Conservation (phyloP, 352 stramenopile genomes). For the Globisporangium barbulae region DNA sequence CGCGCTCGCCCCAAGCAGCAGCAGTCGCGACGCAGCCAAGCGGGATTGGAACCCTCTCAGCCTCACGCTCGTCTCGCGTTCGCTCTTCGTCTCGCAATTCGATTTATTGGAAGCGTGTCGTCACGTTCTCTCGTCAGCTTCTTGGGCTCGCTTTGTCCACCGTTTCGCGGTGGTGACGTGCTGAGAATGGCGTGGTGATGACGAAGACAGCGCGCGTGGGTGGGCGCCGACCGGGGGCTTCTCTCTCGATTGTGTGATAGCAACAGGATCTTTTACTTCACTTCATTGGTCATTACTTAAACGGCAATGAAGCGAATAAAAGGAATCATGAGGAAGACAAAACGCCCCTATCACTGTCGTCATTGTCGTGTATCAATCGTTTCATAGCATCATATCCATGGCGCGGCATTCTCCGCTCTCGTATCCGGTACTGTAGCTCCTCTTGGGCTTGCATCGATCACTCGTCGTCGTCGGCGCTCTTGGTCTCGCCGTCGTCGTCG, state of each 20-base stretch:
- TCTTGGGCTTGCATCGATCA: not conserved
- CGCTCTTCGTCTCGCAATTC: not conserved
- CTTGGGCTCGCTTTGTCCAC: not conserved
- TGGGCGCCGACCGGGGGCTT: not conserved
- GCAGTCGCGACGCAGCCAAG: conserved; percentile 11
- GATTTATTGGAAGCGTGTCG: not conserved
- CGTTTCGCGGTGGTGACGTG: not conserved
- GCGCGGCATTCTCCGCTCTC: not conserved
- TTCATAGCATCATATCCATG: not conserved
- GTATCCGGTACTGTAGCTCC: not conserved
- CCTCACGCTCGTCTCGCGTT: not conserved
- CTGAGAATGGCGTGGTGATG: not conserved
- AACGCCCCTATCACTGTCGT: not conserved
- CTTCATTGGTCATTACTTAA: not conserved
- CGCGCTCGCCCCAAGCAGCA: conserved; percentile 18
- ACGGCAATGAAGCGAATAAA: conserved; percentile 13
- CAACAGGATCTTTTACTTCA: conserved; percentile 14
- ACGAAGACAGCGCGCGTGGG: not conserved
- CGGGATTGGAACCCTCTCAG: not conserved
- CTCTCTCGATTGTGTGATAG: conserved; percentile 15
- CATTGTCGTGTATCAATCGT: not conserved
- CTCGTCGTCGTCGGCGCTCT: conserved; percentile 15
- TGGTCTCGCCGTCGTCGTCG: conserved; percentile 30
- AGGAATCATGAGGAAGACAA: conserved; percentile 18
- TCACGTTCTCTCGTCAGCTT: not conserved